Percentiles rank a stretch among this genome's conserved stretches.
Evolutionary conservation across 768 basidiomycete species (phyloP).

Genomic region (Lactarius quietus): DNA sequence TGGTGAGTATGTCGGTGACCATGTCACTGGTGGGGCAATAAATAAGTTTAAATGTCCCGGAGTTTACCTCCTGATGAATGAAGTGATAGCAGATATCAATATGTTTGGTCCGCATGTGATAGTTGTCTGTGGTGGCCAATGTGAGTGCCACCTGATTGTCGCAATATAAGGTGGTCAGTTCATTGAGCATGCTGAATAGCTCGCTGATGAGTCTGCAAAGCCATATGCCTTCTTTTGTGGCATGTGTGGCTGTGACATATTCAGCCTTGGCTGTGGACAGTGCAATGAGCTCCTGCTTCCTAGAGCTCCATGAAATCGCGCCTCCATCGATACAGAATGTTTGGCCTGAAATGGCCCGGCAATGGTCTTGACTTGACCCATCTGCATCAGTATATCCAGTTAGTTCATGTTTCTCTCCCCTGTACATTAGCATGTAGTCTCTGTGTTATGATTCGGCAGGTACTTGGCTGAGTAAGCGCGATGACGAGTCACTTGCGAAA

Average conservation of each 20-base stretch:
- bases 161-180: neutral
- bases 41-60: neutral
- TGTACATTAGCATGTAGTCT: neutral
- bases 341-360: neutral
- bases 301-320: neutral
- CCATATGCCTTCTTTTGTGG: constrained; percentile 3
- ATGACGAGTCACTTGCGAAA: too few relatives aligned
- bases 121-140: constrained; percentile 2
- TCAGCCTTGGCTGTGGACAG: constrained; percentile 6
- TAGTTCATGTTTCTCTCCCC: neutral
- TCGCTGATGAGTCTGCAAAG: neutral
- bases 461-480: too few relatives aligned
- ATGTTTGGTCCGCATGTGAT: constrained; percentile 8
- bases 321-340: neutral
- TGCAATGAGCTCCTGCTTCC: constrained; percentile 2
- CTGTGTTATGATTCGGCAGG: too few relatives aligned
- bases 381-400: neutral
- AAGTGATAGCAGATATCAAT: constrained; percentile 10
- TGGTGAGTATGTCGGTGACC: neutral
- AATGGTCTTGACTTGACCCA: neutral
- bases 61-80: neutral
- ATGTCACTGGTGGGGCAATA: constrained; percentile 14
- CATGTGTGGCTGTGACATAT: neutral
- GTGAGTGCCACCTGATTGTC: constrained; percentile 5
- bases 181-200: neutral